Percentiles rank a stretch among this genome's conserved stretches.
phyloP scores from a whole-genome alignment of 768 basidiomycete species.

The Lactarius sanguifluus region DNA sequence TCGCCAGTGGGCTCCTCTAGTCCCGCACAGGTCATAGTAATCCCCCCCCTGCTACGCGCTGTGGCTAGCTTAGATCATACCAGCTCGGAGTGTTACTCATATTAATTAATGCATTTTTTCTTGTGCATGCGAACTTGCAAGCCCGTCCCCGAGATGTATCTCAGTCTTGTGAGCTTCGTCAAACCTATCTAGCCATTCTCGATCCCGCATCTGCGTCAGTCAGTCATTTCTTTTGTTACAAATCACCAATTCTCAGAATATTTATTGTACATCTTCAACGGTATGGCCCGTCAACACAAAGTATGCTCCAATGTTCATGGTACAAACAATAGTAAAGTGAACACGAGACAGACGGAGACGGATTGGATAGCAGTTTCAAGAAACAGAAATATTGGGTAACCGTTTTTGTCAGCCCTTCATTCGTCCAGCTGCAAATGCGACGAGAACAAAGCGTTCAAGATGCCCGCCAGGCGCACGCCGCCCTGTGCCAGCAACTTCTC shows the following conservation, averaged over 20 bases:
- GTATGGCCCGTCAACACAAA: neutral
- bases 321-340: neutral
- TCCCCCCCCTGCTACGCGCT: neutral
- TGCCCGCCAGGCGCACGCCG: conserved; percentile 79
- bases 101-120: conserved; percentile 14
- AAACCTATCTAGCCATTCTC: neutral
- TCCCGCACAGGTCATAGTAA: conserved; percentile 17
- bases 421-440: conserved; percentile 3
- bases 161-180: neutral
- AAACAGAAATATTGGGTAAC: neutral
- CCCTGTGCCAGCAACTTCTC: conserved; percentile 83
- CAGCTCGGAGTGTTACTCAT: conserved; percentile 10
- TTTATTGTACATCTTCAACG: neutral
- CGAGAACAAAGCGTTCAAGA: conserved; percentile 74
- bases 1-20: conserved; percentile 13
- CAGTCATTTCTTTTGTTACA: neutral
- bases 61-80: conserved; percentile 10
- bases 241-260: neutral
- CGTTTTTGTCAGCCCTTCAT: neutral
- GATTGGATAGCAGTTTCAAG: neutral
- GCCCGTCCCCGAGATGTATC: neutral
- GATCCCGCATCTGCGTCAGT: neutral
- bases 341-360: neutral
- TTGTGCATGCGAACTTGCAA: neutral
- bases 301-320: neutral